phyloP scores from a whole-genome alignment of 2,329 filamentous ascomycete genomes.

The Aspergillus sergii region DNA sequence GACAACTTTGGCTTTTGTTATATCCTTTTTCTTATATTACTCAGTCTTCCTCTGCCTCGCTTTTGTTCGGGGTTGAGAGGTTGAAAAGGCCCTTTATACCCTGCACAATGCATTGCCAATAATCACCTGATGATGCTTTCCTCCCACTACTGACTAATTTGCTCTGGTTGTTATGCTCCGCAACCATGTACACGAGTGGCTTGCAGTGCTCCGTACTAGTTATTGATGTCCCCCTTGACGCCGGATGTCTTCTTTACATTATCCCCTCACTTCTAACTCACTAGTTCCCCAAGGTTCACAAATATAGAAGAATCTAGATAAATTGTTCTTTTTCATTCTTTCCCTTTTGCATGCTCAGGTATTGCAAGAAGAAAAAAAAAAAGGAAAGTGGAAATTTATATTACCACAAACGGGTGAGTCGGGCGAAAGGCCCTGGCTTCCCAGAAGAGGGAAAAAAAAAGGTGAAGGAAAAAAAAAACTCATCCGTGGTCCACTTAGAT shows the following conservation, averaged over 20 bases:
- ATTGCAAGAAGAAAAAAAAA: background rate
- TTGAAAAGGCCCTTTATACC: background rate
- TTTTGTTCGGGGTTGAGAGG: background rate
- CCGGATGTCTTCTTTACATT: constrained; percentile 4
- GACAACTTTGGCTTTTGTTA: too few species aligned
- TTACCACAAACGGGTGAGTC: constrained; percentile 13
- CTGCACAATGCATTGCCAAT: background rate
- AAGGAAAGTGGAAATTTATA: background rate
- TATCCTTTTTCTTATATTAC: background rate
- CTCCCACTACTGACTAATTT: background rate
- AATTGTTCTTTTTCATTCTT: background rate
- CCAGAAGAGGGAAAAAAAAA: background rate
- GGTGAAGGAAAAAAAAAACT: background rate
- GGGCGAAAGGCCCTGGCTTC: constrained; percentile 5
- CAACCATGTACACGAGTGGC: constrained; percentile 6
- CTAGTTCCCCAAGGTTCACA: constrained; percentile 1
- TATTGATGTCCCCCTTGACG: constrained; percentile 19
- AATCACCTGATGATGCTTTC: constrained; percentile 3
- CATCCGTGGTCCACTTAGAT: constrained; percentile 4
- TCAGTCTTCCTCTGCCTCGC: background rate
- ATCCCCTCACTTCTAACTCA: constrained; percentile 15
- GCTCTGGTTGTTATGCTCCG: constrained; percentile 1
- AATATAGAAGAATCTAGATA: background rate
- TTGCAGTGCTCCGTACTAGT: constrained; percentile 5
- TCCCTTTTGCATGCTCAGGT: too few species aligned